phyloP scores from a whole-genome alignment of 139 green algal species.

The Chlorella vulgaris region DNA sequence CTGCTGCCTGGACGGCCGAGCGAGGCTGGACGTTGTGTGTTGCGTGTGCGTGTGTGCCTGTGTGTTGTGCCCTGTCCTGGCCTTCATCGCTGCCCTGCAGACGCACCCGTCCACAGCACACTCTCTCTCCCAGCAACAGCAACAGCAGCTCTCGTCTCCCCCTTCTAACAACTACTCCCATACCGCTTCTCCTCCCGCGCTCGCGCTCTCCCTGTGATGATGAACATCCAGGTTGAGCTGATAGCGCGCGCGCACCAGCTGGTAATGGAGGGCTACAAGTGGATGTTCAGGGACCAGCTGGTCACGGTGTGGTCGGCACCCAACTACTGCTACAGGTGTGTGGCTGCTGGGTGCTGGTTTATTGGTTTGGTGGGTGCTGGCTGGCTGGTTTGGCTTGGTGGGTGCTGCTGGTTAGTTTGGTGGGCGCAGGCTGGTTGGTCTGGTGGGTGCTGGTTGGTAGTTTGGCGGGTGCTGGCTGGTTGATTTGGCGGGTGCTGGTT shows the following conservation, averaged over 20 bases:
- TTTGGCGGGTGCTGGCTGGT: too few species aligned
- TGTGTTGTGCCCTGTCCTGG: too few species aligned
- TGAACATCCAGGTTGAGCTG: constrained; percentile 59
- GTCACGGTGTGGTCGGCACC: constrained; percentile 98
- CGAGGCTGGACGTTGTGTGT: too few species aligned
- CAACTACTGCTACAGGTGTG: constrained; percentile 99
- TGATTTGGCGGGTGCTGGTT: too few species aligned
- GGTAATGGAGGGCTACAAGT: constrained; percentile 99
- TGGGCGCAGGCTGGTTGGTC: neutral
- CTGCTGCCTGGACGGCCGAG: too few species aligned
- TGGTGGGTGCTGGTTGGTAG: too few species aligned
- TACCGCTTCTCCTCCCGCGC: neutral
- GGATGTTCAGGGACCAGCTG: constrained; percentile 96
- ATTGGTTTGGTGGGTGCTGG: neutral
- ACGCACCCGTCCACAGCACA: too few species aligned
- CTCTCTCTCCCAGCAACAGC: too few species aligned
- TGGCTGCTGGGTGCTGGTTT: neutral
- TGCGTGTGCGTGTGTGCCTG: too few species aligned
- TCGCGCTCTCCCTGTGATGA: neutral
- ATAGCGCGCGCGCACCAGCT: constrained; percentile 96
- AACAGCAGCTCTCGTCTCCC: too few species aligned
- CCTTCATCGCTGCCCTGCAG: too few species aligned
- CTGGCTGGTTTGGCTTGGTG: neutral
- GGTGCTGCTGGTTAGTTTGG: neutral
- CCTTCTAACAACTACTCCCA: neutral